Evolutionary conservation across 139 green algal species (phyloP), one percentile per base, ranked within the genome.

Genomic region (Micractinium sp.): DNA sequence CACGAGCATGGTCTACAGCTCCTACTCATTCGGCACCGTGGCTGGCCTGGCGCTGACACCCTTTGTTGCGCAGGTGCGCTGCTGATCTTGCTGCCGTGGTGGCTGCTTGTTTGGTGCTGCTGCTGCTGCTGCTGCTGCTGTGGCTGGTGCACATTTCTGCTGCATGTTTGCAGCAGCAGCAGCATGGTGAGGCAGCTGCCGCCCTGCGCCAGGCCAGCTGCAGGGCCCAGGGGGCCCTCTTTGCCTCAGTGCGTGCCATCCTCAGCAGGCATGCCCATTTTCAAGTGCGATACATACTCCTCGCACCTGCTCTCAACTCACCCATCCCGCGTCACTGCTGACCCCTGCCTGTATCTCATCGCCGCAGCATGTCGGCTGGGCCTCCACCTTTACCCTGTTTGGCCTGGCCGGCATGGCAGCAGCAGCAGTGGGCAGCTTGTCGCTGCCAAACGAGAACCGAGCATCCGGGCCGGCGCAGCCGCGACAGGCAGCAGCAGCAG

Each of bases 1-100:
- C 9, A 90, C 95, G 16, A 90, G 94, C 13, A 77, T 86, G 4
- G 88, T 95, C 3, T 96, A 97, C 85, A 89, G 89, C 3, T 85
- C 88, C 41, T 97, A 93, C 90, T 95, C 91, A n/a, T 15, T 95
- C 14, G 95, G 95, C 90, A 92, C 85, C 66, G 95, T 97, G 22
- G 74, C 92, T 31, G 93, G 92, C 16, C 90, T 97, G 23, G 81
- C 84, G 2, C 61, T 88, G 15, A 91, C 93, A 25, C 94, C 94
- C 0, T 16, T 86, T 7, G n/a, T 96, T 5, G 89, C 90, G 25
- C 69, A 75, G 41, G 66, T 60, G 31, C 3, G 39, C 22, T 31
- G 66, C 35, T n/a, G n/a, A 5, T 4, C 23, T 63, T 22, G 31
- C 15, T 35, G 79, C 3, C 12, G 25, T 83, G 77, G 35, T 82